phyloP scores from a whole-genome alignment of 2,329 filamentous ascomycete species.

The Cryphonectria japonica region DNA sequence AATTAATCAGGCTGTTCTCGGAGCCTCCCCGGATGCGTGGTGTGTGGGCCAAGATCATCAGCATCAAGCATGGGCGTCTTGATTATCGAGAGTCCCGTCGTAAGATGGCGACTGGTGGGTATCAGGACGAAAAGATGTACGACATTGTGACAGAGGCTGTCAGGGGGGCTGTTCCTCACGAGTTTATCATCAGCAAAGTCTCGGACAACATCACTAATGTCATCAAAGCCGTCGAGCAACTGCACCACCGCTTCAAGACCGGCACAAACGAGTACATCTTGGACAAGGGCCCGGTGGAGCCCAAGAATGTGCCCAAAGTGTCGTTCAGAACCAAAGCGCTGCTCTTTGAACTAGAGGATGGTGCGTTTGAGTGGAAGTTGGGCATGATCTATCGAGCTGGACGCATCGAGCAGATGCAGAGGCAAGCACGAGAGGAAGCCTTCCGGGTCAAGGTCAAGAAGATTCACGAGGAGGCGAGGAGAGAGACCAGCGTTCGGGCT shows the following conservation, averaged over 20 bases:
- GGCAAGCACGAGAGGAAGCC: slow-evolving; percentile 86
- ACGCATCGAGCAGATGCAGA: slow-evolving; percentile 85
- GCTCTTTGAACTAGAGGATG: slow-evolving; percentile 92
- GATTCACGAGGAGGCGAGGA: slow-evolving; percentile 68
- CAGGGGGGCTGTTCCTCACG: slow-evolving; percentile 85
- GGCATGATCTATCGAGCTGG: slow-evolving; percentile 92
- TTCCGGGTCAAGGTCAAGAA: slow-evolving; percentile 87
- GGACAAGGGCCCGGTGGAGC: slow-evolving; percentile 80
- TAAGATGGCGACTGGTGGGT: slow-evolving; percentile 61
- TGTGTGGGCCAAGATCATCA: slow-evolving; percentile 86
- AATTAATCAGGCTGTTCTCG: slow-evolving; percentile 82
- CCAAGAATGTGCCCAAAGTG: slow-evolving; percentile 84
- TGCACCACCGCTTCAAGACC: slow-evolving; percentile 91
- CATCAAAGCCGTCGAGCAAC: slow-evolving; percentile 82
- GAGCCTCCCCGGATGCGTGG: slow-evolving; percentile 81
- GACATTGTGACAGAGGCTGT: slow-evolving; percentile 86
- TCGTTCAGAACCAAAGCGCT: slow-evolving; percentile 81
- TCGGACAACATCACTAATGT: slow-evolving; percentile 94
- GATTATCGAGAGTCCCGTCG: slow-evolving; percentile 79
- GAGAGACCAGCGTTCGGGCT: slow-evolving; percentile 57
- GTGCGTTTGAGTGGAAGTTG: slow-evolving; percentile 96
- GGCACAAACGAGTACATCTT: slow-evolving; percentile 87
- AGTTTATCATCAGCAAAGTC: slow-evolving; percentile 84
- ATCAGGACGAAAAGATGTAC: slow-evolving; percentile 77
- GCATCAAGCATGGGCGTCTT: slow-evolving; percentile 77